Evolutionary conservation across 1,284 basidiomycete species (phyloP).

Genomic region (Phellinidium pouzarii): DNA sequence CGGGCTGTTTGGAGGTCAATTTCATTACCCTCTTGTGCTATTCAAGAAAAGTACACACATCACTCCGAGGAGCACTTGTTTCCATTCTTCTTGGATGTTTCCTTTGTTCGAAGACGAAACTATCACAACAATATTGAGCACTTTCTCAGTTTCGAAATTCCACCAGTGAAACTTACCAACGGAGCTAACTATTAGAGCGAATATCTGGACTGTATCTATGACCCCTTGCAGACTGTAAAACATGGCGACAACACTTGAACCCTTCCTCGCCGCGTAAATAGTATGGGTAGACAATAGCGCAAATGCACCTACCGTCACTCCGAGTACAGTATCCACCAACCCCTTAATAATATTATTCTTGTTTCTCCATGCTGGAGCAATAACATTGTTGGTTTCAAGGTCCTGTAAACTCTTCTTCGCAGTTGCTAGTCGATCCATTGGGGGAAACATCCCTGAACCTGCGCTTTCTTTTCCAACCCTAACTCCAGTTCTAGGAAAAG

Average conservation of each 20-base stretch:
- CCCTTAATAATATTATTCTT: conserved; percentile 43
- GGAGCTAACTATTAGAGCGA: conserved; percentile 60
- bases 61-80: conserved; percentile 52
- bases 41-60: conserved; percentile 41
- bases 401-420: conserved; percentile 47
- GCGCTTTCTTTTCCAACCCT: conserved; percentile 20
- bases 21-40: conserved; percentile 10
- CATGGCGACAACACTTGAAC: conserved; percentile 57
- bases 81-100: conserved; percentile 41
- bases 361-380: conserved; percentile 48
- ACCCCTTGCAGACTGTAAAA: conserved; percentile 66
- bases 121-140: background rate
- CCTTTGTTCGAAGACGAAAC: conserved; percentile 39
- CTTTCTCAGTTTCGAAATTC: background rate
- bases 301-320: conserved; percentile 40
- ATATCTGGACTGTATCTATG: conserved; percentile 61
- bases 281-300: conserved; percentile 8
- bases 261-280: conserved; percentile 40
- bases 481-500: conserved; percentile 26
- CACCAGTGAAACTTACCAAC: conserved; percentile 43
- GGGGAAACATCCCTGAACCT: conserved; percentile 44
- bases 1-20: conserved; percentile 37
- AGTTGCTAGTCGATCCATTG: conserved; percentile 48
- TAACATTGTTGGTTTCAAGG: conserved; percentile 45
- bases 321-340: conserved; percentile 37